A percentile compares a stretch with the other conserved stretches of the same genome.
Conservation (phyloP, 352 stramenopile genomes). For the Thraustotheca clavata region DNA sequence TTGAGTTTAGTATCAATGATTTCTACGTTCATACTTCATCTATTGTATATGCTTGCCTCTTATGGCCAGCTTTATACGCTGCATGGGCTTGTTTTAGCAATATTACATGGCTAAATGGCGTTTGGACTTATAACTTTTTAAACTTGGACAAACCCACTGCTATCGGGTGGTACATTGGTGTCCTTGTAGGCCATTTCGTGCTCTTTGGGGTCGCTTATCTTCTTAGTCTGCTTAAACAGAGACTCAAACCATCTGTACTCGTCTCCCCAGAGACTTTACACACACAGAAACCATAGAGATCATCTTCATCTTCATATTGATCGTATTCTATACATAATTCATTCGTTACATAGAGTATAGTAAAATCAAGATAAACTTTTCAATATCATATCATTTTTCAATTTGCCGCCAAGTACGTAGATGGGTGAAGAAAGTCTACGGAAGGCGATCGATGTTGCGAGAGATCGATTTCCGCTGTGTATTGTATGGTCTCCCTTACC, state of each 20-base stretch:
- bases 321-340: too few relatives aligned
- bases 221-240: background rate
- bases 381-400: background rate
- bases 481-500: slow-evolving; percentile 90
- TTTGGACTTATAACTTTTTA: slow-evolving; percentile 15
- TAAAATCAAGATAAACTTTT: background rate
- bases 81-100: background rate
- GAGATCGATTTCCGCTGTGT: slow-evolving; percentile 80
- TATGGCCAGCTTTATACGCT: slow-evolving; percentile 10
- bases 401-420: too few relatives aligned
- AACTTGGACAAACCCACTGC: background rate
- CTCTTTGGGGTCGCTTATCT: background rate
- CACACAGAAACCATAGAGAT: too few relatives aligned
- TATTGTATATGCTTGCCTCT: background rate
- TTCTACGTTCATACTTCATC: background rate
- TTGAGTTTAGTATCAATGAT: slow-evolving; percentile 15
- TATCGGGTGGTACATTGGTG: slow-evolving; percentile 1
- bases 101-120: slow-evolving; percentile 1
- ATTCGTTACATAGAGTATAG: too few relatives aligned
- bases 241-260: background rate
- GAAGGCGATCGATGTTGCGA: background rate
- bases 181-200: background rate
- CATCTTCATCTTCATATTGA: too few relatives aligned
- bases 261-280: too few relatives aligned
- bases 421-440: too few relatives aligned